Evolutionary conservation across 2,329 filamentous ascomycete species (phyloP), one percentile per base, ranked within the genome.

Genomic region (Ploettnerulaceae sp.): DNA sequence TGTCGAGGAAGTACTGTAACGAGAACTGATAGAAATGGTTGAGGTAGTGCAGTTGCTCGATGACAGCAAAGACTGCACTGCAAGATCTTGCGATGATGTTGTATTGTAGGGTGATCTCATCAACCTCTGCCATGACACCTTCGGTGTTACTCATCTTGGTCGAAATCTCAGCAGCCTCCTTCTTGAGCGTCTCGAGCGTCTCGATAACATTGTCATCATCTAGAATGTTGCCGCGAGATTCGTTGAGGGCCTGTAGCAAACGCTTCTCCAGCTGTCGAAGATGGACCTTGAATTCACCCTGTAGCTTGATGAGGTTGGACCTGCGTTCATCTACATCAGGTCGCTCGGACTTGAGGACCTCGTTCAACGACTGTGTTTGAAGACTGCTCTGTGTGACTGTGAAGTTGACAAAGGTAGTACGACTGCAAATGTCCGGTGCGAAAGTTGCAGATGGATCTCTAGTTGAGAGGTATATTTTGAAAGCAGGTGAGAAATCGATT

Each of bases 1-100:
- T 98, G 65, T 96, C 87, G 45, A 95, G 79, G 70, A 98, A 98
- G 70, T 95, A 98, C 67, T 96, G 90, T 49, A 98, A 76, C 28
- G 93, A 98, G 75, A 98, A 98, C 66, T 97, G 94, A 68, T 98
- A 98, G 70, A 97, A 97, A 73, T 97, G 93, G 67, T 98, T 96
- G 66, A 98, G 83, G 64, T 96, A 94, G 68, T 97, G 91, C 48
- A 98, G 79, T 67, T 98, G 91, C 70, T 98, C 94, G 51, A 98
- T 74, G 11, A 98, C 87, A 24, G 94, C 89, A 66, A 97, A 98
- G 32, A 98, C 91, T 45, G 93, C 90, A 70, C 91, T 96, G 77
- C 93, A 98, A 32, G 93, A 91, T 60, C 84, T 81, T 47, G 93
- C 93, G 67, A 98, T 89, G 55, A 94, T 82, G 64, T 85, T 86